Conservation (phyloP, 2,329 filamentous ascomycete genomes). For the Diatrype stigma region DNA sequence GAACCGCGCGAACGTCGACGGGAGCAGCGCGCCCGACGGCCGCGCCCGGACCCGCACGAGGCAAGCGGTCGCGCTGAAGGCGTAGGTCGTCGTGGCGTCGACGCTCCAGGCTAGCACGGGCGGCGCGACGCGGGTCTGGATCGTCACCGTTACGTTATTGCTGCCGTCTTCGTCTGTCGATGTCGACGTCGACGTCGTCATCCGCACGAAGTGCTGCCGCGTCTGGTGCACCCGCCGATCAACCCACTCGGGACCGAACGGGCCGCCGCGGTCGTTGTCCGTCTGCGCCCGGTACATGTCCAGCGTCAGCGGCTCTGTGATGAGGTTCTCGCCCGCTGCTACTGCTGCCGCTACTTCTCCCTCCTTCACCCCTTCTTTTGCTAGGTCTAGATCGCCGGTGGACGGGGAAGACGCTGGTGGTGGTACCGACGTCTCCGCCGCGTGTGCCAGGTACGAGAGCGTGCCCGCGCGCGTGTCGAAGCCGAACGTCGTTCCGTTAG, state of each 20-base stretch:
- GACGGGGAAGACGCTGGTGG: too few relatives aligned
- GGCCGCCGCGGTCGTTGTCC: slow-evolving; percentile 57
- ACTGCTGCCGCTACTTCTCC: too few relatives aligned
- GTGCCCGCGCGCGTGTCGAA: slow-evolving; percentile 40
- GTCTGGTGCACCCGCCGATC: slow-evolving; percentile 43
- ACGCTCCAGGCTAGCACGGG: slow-evolving; percentile 60
- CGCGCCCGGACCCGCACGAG: slow-evolving; percentile 46
- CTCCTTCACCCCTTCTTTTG: too few relatives aligned
- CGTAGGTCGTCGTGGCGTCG: slow-evolving; percentile 49
- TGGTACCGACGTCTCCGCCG: slow-evolving; percentile 5
- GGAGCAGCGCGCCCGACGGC: slow-evolving; percentile 44
- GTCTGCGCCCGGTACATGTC: slow-evolving; percentile 63
- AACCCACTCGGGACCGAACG: slow-evolving; percentile 56
- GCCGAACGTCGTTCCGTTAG: slow-evolving; percentile 35
- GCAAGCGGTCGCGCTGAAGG: slow-evolving; percentile 45
- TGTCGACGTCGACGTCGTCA: slow-evolving; percentile 11
- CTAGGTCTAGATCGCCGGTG: too few relatives aligned
- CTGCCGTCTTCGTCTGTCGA: not conserved
- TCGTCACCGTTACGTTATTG: slow-evolving; percentile 9
- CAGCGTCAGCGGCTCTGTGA: slow-evolving; percentile 42
- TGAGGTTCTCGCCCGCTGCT: slow-evolving; percentile 30
- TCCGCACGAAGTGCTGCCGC: slow-evolving; percentile 35
- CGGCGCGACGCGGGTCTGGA: slow-evolving; percentile 54
- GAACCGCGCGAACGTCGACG: slow-evolving; percentile 57
- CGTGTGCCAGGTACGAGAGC: slow-evolving; percentile 38